These are phyloP conservation scores for Russula sp. DNA, from an alignment of 768 basidiomycete species.

Conservation along the genomic window DNA sequence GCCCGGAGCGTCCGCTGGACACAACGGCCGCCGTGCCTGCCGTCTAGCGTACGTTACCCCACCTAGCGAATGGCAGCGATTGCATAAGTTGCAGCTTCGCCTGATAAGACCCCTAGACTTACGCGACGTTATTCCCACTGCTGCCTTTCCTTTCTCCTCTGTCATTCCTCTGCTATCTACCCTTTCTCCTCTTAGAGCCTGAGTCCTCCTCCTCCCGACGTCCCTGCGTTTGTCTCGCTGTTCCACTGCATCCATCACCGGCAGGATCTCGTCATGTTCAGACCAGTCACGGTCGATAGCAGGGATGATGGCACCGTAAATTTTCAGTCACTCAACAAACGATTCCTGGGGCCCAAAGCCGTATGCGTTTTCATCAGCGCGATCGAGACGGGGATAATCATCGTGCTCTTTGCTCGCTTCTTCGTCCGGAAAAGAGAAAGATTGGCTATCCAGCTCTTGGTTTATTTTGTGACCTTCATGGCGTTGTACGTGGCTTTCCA, in stretches of 20 bases:
- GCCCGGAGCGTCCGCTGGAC: too few relatives aligned
- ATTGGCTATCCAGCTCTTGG: constrained; percentile 27
- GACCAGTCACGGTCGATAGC: not conserved
- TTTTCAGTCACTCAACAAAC: not conserved
- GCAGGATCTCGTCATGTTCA: not conserved
- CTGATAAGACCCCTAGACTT: not conserved
- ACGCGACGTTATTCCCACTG: not conserved
- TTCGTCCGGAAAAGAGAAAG: constrained; percentile 30
- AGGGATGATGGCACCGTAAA: not conserved
- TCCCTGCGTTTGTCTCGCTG: not conserved
- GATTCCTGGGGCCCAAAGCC: constrained; percentile 32
- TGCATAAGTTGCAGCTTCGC: not conserved
- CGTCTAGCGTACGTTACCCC: too few relatives aligned
- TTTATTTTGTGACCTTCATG: constrained; percentile 32
- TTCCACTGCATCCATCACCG: not conserved
- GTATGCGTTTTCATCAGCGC: constrained; percentile 31
- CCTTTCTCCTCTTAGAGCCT: too few relatives aligned
- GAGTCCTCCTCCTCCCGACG: too few relatives aligned
- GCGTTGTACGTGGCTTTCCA: constrained; percentile 29
- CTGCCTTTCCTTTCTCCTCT: too few relatives aligned
- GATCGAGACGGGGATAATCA: constrained; percentile 33
- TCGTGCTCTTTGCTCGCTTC: constrained; percentile 33
- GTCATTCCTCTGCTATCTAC: constrained; percentile 26
- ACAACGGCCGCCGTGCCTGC: too few relatives aligned
- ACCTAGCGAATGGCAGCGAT: too few relatives aligned